Evolutionary conservation across 108 stramenopile species (phyloP).

Genomic region (Epipyxis sp.): DNA sequence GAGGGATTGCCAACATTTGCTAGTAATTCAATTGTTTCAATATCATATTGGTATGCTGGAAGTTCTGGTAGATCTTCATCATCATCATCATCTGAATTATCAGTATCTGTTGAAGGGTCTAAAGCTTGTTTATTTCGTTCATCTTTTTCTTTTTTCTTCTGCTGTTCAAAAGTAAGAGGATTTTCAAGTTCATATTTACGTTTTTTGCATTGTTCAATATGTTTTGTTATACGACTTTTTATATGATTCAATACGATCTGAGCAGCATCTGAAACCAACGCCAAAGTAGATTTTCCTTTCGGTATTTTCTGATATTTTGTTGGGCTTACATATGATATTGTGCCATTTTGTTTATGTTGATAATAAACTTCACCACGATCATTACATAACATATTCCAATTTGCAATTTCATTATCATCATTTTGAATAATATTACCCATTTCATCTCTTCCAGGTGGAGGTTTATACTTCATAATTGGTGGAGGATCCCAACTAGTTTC

Average conservation of each 20-base stretch:
- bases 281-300: not conserved
- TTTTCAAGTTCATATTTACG: slow-evolving; percentile 7
- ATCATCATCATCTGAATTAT: not conserved
- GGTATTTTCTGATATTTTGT: not conserved
- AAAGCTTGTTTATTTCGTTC: not conserved
- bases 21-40: slow-evolving; percentile 26
- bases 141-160: slow-evolving; percentile 11
- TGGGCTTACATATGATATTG: not conserved
- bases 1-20: not conserved
- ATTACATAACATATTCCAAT: not conserved
- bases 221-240: not conserved
- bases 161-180: not conserved
- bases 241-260: not conserved
- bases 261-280: not conserved
- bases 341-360: not conserved
- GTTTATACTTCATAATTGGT: slow-evolving; percentile 14
- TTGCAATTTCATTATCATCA: not conserved
- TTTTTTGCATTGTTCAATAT: not conserved
- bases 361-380: slow-evolving; percentile 10
- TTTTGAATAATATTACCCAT: not conserved
- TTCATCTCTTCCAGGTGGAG: slow-evolving; percentile 31
- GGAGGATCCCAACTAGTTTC: not conserved
- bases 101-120: not conserved
- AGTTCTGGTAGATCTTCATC: not conserved
- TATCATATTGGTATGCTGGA: slow-evolving; percentile 18